These are phyloP conservation scores for Pleurotus eryngii DNA, from an alignment of 768 basidiomycete genomes.

Conservation along the genomic window DNA sequence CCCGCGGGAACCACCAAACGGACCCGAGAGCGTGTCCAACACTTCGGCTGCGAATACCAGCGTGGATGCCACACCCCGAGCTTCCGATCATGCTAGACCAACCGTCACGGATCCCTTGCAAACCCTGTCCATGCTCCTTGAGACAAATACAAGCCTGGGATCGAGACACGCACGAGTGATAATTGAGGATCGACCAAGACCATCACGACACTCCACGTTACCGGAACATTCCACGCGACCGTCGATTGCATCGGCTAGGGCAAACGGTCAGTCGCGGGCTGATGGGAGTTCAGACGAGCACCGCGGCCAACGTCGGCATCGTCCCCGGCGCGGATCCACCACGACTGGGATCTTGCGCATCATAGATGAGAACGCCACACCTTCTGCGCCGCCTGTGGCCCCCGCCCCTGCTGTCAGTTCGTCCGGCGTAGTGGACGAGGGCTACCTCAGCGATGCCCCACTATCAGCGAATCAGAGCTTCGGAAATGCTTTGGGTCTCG, in stretches of 20 bases:
- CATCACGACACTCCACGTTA: not conserved
- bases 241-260: not conserved
- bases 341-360: not conserved
- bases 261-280: not conserved
- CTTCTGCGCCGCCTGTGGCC: not conserved
- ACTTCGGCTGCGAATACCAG: not conserved
- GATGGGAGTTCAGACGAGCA: not conserved
- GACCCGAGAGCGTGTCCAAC: not conserved
- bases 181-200: constrained; percentile 6
- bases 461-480: not conserved
- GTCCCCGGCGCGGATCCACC: not conserved
- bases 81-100: not conserved
- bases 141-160: constrained; percentile 1
- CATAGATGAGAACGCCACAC: not conserved
- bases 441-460: constrained; percentile 4
- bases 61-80: constrained; percentile 7
- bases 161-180: constrained; percentile 5
- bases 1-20: not conserved
- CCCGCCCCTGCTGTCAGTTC: not conserved
- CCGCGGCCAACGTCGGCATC: not conserved
- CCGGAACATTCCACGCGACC: not conserved
- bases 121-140: constrained; percentile 6
- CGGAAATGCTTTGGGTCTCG: constrained; percentile 5
- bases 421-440: not conserved
- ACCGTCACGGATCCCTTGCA: not conserved